phyloP scores from a whole-genome alignment of 345 rosid genomes.

The Aquilaria sinensis region DNA sequence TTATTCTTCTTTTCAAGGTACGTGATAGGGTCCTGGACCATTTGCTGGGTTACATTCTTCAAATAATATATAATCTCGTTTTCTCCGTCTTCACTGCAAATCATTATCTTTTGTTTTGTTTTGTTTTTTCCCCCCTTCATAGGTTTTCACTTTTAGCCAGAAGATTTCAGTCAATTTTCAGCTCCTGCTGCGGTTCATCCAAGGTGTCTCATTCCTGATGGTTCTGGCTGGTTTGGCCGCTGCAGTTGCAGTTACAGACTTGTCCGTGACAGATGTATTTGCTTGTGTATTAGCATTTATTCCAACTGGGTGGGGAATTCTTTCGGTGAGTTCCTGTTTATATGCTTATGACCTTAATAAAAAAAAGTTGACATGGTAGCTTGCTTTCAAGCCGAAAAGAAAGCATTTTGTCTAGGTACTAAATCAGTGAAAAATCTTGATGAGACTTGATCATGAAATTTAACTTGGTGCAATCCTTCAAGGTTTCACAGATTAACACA shows the following conservation, averaged over 20 bases:
- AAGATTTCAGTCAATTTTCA: conserved; percentile 94
- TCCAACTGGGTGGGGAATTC: conserved; percentile 97
- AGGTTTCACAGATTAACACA: too few species aligned
- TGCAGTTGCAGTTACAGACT: conserved; percentile 35
- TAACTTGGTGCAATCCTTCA: too few species aligned
- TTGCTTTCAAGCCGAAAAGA: neutral
- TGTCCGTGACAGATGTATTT: conserved; percentile 65
- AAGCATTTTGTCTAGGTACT: neutral
- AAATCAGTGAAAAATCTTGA: neutral
- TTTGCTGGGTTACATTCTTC: neutral
- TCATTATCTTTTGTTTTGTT: conserved; percentile 16
- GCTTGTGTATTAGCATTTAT: conserved; percentile 79
- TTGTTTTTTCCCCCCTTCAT: neutral
- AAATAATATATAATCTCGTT: too few species aligned
- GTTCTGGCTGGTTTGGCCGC: conserved; percentile 65
- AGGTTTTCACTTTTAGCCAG: conserved; percentile 98
- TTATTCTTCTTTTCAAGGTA: conserved; percentile 83
- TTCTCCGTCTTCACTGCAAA: too few species aligned
- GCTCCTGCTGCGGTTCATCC: conserved; percentile 82
- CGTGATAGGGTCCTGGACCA: neutral
- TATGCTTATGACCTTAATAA: too few species aligned
- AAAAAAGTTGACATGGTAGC: too few species aligned
- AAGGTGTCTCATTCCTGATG: conserved; percentile 69
- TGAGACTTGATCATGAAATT: neutral
- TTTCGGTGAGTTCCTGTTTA: conserved; percentile 53